Conservation (phyloP, 176 grass and related monocot genomes). For the Elymus sibiricus region DNA sequence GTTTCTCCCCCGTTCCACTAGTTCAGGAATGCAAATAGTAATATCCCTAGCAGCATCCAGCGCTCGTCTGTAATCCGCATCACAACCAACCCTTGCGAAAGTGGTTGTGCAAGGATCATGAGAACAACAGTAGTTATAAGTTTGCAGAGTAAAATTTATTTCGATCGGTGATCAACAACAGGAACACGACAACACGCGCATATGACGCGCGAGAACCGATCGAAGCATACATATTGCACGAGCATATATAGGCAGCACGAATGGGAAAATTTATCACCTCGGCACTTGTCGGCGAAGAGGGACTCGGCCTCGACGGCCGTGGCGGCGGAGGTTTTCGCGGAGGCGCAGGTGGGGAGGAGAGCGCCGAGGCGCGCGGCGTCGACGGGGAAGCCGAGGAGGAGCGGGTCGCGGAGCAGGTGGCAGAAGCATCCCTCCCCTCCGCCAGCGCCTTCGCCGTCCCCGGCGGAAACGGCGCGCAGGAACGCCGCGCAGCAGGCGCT, state of each 20-base stretch:
- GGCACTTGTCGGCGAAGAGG: conserved; percentile 28
- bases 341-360: conserved; percentile 41
- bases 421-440: conserved; percentile 42
- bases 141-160: neutral
- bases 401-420: conserved; percentile 43
- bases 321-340: conserved; percentile 23
- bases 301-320: neutral
- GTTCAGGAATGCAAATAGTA: neutral
- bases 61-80: neutral
- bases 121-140: neutral
- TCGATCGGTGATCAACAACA: neutral
- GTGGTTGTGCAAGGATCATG: neutral
- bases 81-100: neutral
- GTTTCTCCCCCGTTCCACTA: neutral
- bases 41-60: neutral
- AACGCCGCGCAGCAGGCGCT: conserved; percentile 48
- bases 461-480: conserved; percentile 23
- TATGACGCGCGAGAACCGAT: neutral
- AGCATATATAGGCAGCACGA: neutral
- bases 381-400: conserved; percentile 51
- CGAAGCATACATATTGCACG: neutral
- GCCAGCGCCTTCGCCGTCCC: conserved; percentile 1
- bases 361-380: conserved; percentile 29
- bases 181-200: neutral
- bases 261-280: neutral